A percentile compares a stretch with the other conserved stretches of the same genome.
Evolutionary conservation across 148 eudicot genomes (phyloP).

Genomic region (Linanthus parryae): DNA sequence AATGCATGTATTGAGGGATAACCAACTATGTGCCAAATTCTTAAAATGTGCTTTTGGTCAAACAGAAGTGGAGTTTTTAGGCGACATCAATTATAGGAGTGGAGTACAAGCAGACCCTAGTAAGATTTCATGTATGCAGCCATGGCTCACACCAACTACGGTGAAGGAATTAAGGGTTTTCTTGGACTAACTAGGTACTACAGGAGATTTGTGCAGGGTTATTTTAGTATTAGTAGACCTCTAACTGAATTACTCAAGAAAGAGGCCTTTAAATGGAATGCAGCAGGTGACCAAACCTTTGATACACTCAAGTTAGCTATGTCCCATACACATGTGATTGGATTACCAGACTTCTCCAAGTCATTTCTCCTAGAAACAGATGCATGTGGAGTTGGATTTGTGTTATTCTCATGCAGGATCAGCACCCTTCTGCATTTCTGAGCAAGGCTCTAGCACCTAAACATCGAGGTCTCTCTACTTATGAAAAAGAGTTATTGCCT

Average conservation of each 20-base stretch:
- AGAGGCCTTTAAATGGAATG: background rate
- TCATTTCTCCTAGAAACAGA: background rate
- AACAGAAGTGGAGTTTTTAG: background rate
- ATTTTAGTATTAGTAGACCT: background rate
- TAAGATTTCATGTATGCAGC: background rate
- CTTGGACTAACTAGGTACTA: background rate
- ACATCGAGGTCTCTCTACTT: background rate
- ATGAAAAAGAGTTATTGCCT: background rate
- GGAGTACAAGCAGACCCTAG: background rate
- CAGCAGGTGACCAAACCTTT: background rate
- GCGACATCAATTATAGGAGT: background rate
- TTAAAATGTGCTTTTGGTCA: background rate
- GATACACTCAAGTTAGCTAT: background rate
- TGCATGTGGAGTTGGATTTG: slow-evolving; percentile 2
- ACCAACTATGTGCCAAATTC: background rate
- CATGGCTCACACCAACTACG: background rate
- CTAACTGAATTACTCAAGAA: background rate
- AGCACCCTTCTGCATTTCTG: background rate
- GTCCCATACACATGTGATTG: background rate
- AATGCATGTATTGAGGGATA: background rate
- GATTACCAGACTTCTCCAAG: background rate
- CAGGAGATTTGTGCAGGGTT: background rate
- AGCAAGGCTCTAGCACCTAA: background rate
- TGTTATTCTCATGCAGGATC: background rate
- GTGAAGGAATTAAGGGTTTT: background rate